A percentile compares a stretch with the other conserved stretches of the same genome.
Conservation (phyloP, 2,329 filamentous ascomycete genomes). For the Beauveria sp. region DNA sequence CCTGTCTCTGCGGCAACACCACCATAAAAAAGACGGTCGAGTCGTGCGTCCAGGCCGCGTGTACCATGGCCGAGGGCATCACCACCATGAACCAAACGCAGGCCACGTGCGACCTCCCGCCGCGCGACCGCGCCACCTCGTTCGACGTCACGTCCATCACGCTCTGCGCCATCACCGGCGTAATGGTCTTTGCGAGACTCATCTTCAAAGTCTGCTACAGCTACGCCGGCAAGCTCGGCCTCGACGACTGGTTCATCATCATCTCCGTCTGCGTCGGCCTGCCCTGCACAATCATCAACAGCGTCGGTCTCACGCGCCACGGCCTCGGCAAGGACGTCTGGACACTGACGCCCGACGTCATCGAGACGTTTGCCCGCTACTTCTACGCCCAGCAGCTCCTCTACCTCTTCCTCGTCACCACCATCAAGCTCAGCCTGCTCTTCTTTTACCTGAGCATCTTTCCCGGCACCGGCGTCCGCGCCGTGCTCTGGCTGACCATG, state of each 20-base stretch:
- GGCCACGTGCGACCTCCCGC: conserved; percentile 20
- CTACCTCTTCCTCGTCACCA: conserved; percentile 39
- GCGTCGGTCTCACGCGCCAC: conserved; percentile 24
- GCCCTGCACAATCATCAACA: conserved; percentile 25
- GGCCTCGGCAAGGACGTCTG: conserved; percentile 46
- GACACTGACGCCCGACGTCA: conserved; percentile 33
- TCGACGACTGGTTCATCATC: conserved; percentile 32
- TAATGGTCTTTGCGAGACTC: conserved; percentile 36
- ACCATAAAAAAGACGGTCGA: neutral
- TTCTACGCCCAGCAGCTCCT: conserved; percentile 36
- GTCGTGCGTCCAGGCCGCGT: neutral
- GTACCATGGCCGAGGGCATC: neutral
- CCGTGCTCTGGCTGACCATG: conserved; percentile 34
- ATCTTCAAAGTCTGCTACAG: conserved; percentile 27
- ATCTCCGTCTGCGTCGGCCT: conserved; percentile 21
- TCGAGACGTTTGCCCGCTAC: conserved; percentile 35
- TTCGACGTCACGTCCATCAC: conserved; percentile 26
- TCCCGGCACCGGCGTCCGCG: conserved; percentile 29
- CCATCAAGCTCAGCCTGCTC: conserved; percentile 44
- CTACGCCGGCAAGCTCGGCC: conserved; percentile 25
- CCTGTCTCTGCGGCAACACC: neutral
- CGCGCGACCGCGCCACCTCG: conserved; percentile 24
- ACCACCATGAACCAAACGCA: conserved; percentile 16
- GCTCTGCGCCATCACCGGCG: conserved; percentile 27
- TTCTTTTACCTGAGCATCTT: conserved; percentile 52